Evolutionary conservation across 2,329 filamentous ascomycete genomes (phyloP).

Genomic region (Penicillium glabrum): DNA sequence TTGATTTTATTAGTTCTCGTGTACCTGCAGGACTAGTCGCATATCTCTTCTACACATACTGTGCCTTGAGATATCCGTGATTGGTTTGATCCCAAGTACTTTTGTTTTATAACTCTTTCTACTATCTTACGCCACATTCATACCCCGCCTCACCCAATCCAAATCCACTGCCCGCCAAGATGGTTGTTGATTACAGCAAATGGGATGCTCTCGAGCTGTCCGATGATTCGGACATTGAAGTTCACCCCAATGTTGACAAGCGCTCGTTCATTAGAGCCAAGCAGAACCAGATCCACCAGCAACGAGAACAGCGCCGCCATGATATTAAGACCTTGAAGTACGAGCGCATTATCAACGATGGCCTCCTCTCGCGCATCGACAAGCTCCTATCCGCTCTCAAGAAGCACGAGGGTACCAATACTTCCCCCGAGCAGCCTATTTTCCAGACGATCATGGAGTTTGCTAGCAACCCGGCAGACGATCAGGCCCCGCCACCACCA

Average conservation of each 20-base stretch:
- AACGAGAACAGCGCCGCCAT: slow-evolving; percentile 79
- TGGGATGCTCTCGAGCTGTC: slow-evolving; percentile 88
- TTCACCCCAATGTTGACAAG: slow-evolving; percentile 98
- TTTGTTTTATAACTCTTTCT: no score
- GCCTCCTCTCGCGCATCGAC: slow-evolving; percentile 80
- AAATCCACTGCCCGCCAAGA: slow-evolving; percentile 25
- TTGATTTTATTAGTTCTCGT: not conserved
- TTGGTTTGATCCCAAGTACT: not conserved
- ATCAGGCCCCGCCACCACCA: slow-evolving; percentile 74
- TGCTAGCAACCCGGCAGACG: slow-evolving; percentile 66
- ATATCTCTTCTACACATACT: no score
- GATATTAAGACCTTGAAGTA: slow-evolving; percentile 92
- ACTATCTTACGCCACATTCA: slow-evolving; percentile 10
- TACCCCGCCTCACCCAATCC: slow-evolving; percentile 20
- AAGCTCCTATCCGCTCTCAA: slow-evolving; percentile 72
- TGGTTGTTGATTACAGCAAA: slow-evolving; percentile 65
- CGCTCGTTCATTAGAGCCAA: slow-evolving; percentile 97
- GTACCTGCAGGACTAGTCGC: not conserved
- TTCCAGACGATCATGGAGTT: slow-evolving; percentile 88
- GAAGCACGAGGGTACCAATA: slow-evolving; percentile 66
- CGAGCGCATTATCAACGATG: slow-evolving; percentile 86
- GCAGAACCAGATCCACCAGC: slow-evolving; percentile 93
- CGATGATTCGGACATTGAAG: slow-evolving; percentile 96
- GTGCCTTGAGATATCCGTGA: not conserved
- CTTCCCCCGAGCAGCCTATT: slow-evolving; percentile 74